A percentile compares a stretch with the other conserved stretches of the same genome.
These are phyloP conservation scores for Diaporthe amygdali DNA, from an alignment of 2,329 filamentous ascomycete species.

Conservation along the genomic window DNA sequence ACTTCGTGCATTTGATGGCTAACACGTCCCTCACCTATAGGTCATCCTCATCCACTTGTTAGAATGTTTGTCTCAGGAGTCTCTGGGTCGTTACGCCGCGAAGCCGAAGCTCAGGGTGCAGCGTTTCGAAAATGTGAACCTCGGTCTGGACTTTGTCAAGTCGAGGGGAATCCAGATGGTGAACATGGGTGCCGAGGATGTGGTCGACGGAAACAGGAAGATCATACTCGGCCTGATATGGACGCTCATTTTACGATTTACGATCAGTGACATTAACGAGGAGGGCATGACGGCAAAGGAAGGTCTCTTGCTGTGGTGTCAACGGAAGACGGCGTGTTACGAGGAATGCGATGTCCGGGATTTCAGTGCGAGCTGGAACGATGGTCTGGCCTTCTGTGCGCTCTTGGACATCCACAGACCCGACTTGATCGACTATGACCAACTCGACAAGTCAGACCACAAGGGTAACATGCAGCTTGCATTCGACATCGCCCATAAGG, in stretches of 20 bases:
- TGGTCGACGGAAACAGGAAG: conserved; percentile 96
- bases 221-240: conserved; percentile 97
- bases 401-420: conserved; percentile 95
- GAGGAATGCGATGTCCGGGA: conserved; percentile 95
- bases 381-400: conserved; percentile 95
- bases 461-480: conserved; percentile 97
- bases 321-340: conserved; percentile 97
- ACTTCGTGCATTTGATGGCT: neutral
- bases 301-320: conserved; percentile 93
- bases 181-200: conserved; percentile 97
- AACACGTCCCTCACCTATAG: conserved; percentile 47
- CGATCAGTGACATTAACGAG: conserved; percentile 97
- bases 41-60: conserved; percentile 95
- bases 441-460: conserved; percentile 92
- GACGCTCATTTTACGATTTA: conserved; percentile 97
- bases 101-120: conserved; percentile 96
- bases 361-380: conserved; percentile 96
- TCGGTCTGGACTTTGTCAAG: conserved; percentile 89
- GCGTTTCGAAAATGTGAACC: conserved; percentile 97
- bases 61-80: conserved; percentile 93
- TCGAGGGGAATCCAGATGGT: conserved; percentile 90
- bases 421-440: conserved; percentile 95
- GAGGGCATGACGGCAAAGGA: conserved; percentile 98
- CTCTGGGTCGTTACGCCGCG: conserved; percentile 93
- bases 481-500: conserved; percentile 93